phyloP scores from a whole-genome alignment of 148 eudicot genomes.

The Camellia sinensis region DNA sequence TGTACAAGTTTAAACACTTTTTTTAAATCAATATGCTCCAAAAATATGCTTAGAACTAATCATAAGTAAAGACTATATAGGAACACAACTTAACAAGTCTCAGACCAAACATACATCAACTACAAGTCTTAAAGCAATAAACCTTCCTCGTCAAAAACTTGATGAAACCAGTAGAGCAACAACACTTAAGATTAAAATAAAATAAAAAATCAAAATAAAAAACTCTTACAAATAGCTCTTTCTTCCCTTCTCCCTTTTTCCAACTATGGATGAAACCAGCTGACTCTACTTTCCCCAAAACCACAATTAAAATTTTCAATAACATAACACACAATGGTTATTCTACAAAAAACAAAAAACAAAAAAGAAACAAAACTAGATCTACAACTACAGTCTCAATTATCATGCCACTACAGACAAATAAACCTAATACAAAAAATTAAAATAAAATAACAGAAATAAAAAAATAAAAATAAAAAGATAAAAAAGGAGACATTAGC shows the following conservation, averaged over 20 bases:
- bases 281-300: neutral
- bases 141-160: neutral
- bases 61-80: neutral
- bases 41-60: neutral
- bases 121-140: neutral
- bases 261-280: neutral
- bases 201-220: neutral
- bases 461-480: neutral
- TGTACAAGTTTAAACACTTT: neutral
- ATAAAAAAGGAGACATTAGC: neutral
- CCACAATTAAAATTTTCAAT: neutral
- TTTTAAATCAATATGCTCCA: neutral
- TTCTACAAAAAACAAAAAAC: neutral
- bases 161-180: neutral
- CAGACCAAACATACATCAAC: neutral
- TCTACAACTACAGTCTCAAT: neutral
- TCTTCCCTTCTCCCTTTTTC: neutral
- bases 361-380: neutral
- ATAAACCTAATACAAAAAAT: neutral
- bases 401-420: neutral
- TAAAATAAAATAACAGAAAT: neutral
- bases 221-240: neutral
- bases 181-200: neutral
- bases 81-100: neutral
- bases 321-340: neutral